Percentiles rank a stretch among this genome's conserved stretches.
Conservation (phyloP, 805 yeast species). For the Ogataea trehaloabstinens region DNA sequence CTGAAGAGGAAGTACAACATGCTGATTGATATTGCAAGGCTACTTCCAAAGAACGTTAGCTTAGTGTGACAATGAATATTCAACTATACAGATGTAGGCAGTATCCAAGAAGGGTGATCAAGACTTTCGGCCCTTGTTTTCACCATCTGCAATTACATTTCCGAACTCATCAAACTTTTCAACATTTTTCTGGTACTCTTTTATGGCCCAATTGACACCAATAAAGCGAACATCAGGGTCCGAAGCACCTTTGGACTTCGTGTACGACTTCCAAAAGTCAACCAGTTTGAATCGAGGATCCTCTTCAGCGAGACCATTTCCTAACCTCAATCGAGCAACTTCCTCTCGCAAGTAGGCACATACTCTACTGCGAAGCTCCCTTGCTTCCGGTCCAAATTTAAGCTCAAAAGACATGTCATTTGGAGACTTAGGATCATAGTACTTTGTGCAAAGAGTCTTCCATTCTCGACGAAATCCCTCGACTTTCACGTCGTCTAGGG, state of each 20-base stretch:
- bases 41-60: no score
- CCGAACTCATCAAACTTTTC: slow-evolving; percentile 32
- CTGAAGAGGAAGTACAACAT: no score
- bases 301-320: slow-evolving; percentile 48
- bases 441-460: slow-evolving; percentile 57
- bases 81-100: no score
- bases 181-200: slow-evolving; percentile 54
- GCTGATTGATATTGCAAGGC: no score
- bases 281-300: slow-evolving; percentile 69
- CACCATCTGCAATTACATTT: slow-evolving; percentile 22
- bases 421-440: slow-evolving; percentile 49
- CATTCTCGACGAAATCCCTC: slow-evolving; percentile 66
- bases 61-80: no score
- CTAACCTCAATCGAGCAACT: slow-evolving; percentile 49
- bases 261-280: slow-evolving; percentile 71
- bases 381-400: slow-evolving; percentile 62
- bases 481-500: slow-evolving; percentile 59
- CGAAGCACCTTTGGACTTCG: slow-evolving; percentile 59
- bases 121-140: slow-evolving; percentile 6
- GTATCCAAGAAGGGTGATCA: background rate
- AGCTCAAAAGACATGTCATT: slow-evolving; percentile 61
- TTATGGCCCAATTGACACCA: slow-evolving; percentile 83
- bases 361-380: slow-evolving; percentile 62
- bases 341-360: slow-evolving; percentile 67
- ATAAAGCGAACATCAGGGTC: slow-evolving; percentile 69